Evolutionary conservation across 164 flowering plant genomes (phyloP).

Genomic region (Piper longum): DNA sequence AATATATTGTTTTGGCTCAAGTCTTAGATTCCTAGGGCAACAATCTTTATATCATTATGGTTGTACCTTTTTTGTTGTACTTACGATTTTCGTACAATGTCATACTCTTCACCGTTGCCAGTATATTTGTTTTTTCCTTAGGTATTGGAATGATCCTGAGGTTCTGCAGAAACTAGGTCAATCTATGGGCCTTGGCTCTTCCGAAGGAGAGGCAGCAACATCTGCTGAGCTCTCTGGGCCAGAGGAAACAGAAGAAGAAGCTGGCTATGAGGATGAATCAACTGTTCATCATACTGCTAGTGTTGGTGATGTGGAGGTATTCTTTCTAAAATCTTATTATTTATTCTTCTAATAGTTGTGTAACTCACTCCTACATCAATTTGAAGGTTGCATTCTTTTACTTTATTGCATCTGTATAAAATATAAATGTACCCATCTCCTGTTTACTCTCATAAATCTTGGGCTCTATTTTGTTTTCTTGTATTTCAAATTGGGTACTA

Average conservation of each 20-base stretch:
- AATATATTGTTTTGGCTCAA: no score
- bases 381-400: background rate
- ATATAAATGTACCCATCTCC: no score
- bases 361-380: background rate
- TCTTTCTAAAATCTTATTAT: background rate
- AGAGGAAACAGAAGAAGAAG: constrained; percentile 51
- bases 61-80: no score
- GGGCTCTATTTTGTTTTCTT: no score
- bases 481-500: no score
- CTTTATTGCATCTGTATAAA: no score
- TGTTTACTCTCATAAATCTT: no score
- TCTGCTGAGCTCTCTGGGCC: constrained; percentile 39
- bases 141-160: constrained; percentile 97
- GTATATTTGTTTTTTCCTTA: constrained; percentile 6
- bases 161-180: constrained; percentile 79
- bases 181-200: constrained; percentile 78
- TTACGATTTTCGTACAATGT: no score
- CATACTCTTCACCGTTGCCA: no score
- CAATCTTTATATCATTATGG: background rate
- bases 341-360: background rate
- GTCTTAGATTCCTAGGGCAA: no score
- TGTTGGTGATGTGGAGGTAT: constrained; percentile 88
- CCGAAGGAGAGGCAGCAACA: constrained; percentile 49
- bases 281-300: constrained; percentile 83
- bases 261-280: constrained; percentile 71